Evolutionary conservation across 495 filamentous ascomycete genomes (phyloP).

Genomic region (Trichoderma reesei): DNA sequence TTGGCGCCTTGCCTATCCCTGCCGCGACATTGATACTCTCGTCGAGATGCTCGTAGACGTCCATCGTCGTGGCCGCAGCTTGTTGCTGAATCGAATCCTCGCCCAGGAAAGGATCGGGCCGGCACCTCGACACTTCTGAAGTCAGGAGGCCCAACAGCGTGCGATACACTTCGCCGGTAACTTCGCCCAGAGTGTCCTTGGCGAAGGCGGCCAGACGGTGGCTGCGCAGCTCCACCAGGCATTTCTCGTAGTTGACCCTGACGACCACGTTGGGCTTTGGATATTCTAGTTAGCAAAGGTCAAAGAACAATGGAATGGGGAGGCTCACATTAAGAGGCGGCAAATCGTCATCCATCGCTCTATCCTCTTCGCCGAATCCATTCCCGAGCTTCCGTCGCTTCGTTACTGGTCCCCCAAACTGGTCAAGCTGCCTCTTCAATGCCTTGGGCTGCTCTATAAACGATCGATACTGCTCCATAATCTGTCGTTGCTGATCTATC

Average conservation of each 20-base stretch:
- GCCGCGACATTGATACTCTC: slow-evolving; percentile 29
- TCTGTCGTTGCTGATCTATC: slow-evolving; percentile 40
- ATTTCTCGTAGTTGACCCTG: slow-evolving; percentile 78
- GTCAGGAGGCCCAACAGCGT: slow-evolving; percentile 61
- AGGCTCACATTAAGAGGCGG: slow-evolving; percentile 28
- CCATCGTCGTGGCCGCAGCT: slow-evolving; percentile 32
- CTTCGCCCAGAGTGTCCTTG: slow-evolving; percentile 48
- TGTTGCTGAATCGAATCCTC: slow-evolving; percentile 28
- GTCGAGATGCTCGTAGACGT: slow-evolving; percentile 37
- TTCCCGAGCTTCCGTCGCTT: slow-evolving; percentile 41
- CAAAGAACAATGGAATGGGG: not conserved
- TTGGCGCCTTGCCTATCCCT: slow-evolving; percentile 35
- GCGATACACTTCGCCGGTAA: slow-evolving; percentile 65
- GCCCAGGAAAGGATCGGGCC: slow-evolving; percentile 40
- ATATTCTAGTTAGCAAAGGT: not conserved
- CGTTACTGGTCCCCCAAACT: slow-evolving; percentile 25
- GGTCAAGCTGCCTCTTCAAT: slow-evolving; percentile 40
- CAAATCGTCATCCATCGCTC: slow-evolving; percentile 25
- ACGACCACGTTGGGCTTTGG: slow-evolving; percentile 49
- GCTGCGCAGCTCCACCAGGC: slow-evolving; percentile 71
- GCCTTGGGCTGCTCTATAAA: slow-evolving; percentile 34
- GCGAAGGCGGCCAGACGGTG: slow-evolving; percentile 56
- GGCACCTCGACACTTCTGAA: slow-evolving; percentile 56
- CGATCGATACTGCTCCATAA: slow-evolving; percentile 44
- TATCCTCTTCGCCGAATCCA: slow-evolving; percentile 15